Conservation (phyloP, 768 basidiomycete genomes). For the Strobilomyces confusus region DNA sequence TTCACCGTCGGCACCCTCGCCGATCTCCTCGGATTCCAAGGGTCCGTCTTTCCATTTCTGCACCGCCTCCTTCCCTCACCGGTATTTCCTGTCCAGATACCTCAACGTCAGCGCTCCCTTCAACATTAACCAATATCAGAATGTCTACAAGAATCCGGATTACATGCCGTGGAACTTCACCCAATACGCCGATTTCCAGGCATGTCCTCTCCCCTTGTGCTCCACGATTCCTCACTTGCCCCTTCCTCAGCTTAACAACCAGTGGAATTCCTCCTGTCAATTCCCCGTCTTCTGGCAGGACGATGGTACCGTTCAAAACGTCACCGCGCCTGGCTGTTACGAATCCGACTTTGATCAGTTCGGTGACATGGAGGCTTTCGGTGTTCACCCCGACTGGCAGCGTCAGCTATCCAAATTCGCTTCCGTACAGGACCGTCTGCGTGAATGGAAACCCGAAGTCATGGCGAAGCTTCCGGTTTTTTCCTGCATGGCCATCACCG, state of each 20-base stretch:
- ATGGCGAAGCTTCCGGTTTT: constrained; percentile 75
- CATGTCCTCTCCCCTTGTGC: constrained; percentile 25
- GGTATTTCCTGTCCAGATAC: constrained; percentile 37
- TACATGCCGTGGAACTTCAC: constrained; percentile 86
- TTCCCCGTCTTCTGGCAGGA: constrained; percentile 81
- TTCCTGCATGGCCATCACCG: constrained; percentile 81
- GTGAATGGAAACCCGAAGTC: constrained; percentile 84
- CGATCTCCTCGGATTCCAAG: constrained; percentile 81
- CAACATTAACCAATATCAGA: constrained; percentile 65
- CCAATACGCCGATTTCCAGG: constrained; percentile 78
- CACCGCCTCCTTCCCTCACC: constrained; percentile 13
- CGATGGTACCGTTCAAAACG: constrained; percentile 50
- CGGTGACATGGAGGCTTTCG: constrained; percentile 96
- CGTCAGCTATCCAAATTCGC: constrained; percentile 95
- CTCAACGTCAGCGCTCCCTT: constrained; percentile 83
- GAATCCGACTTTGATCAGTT: constrained; percentile 90
- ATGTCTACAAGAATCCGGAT: constrained; percentile 67
- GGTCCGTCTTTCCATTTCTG: constrained; percentile 43
- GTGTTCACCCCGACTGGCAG: constrained; percentile 92
- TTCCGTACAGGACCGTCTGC: constrained; percentile 92
- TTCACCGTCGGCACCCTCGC: constrained; percentile 93
- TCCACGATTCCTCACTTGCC: background rate
- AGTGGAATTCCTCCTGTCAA: constrained; percentile 67
- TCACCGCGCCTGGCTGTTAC: constrained; percentile 70
- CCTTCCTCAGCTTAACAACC: constrained; percentile 61